phyloP scores from a whole-genome alignment of 441 rosid genomes.

The Erodium chrysanthum region DNA sequence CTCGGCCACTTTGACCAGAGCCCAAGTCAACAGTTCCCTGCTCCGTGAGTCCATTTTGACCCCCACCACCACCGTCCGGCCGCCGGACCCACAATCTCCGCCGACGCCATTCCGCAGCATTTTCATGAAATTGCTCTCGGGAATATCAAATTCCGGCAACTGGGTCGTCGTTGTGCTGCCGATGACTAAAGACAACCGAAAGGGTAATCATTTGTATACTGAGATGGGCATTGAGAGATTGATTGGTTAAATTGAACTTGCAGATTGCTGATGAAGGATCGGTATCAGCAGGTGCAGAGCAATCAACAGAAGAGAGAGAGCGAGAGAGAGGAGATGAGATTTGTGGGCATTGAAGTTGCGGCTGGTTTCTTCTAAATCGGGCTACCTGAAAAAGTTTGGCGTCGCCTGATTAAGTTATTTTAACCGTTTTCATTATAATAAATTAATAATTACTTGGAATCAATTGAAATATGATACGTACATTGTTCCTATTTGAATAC shows the following conservation, averaged over 20 bases:
- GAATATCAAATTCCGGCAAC: constrained; percentile 15
- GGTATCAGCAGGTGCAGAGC: not conserved
- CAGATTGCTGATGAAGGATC: not conserved
- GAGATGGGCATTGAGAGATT: not conserved
- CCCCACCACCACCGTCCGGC: constrained; percentile 52
- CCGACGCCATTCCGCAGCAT: constrained; percentile 25
- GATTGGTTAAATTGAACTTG: not conserved
- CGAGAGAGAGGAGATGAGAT: not conserved
- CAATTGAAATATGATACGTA: too few species aligned
- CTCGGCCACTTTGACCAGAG: constrained; percentile 59
- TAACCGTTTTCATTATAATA: not conserved
- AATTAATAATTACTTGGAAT: not conserved
- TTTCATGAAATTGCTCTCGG: constrained; percentile 19
- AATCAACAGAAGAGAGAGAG: not conserved
- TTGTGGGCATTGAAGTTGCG: too few species aligned
- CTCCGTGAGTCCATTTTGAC: constrained; percentile 52
- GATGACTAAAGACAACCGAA: constrained; percentile 15
- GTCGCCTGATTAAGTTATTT: not conserved
- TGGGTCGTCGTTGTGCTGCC: constrained; percentile 16
- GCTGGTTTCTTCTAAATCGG: not conserved
- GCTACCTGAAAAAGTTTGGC: not conserved
- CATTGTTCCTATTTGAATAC: too few species aligned
- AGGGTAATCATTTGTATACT: not conserved
- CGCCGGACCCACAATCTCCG: constrained; percentile 28
- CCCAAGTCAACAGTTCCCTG: constrained; percentile 63